Percentiles rank a stretch among this genome's conserved stretches.
Conservation (phyloP, 495 filamentous ascomycete genomes). For the Aspergillus carlsbadensis region DNA sequence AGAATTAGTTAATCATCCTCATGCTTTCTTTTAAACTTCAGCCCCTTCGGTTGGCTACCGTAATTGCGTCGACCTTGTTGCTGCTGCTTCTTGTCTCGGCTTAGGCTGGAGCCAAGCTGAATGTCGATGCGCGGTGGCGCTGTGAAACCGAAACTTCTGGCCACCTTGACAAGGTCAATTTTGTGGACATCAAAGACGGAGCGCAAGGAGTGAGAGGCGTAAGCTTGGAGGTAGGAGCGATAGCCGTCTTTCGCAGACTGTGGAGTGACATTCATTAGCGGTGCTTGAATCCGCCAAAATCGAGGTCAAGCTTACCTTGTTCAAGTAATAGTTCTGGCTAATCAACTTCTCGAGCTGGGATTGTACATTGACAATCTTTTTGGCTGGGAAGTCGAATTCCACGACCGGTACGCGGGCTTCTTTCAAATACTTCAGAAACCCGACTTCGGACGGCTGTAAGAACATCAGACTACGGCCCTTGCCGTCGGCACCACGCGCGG, state of each 20-base stretch:
- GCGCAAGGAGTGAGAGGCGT: conserved; percentile 85
- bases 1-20: conserved; percentile 14
- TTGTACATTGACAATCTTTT: conserved; percentile 93
- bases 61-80: conserved; percentile 74
- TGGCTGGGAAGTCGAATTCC: conserved; percentile 90
- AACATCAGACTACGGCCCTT: conserved; percentile 87
- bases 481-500: conserved; percentile 79
- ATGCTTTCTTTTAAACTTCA: conserved; percentile 46
- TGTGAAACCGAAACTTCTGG: conserved; percentile 88
- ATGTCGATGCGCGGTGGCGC: conserved; percentile 92
- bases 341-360: conserved; percentile 92
- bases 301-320: conserved; percentile 57
- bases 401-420: conserved; percentile 90
- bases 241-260: conserved; percentile 69
- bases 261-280: conserved; percentile 15
- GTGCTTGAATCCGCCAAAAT: too few relatives aligned
- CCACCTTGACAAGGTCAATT: conserved; percentile 88
- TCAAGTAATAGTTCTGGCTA: conserved; percentile 91
- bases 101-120: conserved; percentile 81
- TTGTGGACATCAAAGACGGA: conserved; percentile 93
- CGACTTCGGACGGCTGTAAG: conserved; percentile 86
- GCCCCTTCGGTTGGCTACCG: conserved; percentile 63
- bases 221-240: conserved; percentile 88
- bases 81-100: conserved; percentile 77
- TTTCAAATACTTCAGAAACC: conserved; percentile 89